Evolutionary conservation across 2,329 filamentous ascomycete genomes (phyloP), one percentile per base, ranked within the genome.

Genomic region (Seiridium cupressi): DNA sequence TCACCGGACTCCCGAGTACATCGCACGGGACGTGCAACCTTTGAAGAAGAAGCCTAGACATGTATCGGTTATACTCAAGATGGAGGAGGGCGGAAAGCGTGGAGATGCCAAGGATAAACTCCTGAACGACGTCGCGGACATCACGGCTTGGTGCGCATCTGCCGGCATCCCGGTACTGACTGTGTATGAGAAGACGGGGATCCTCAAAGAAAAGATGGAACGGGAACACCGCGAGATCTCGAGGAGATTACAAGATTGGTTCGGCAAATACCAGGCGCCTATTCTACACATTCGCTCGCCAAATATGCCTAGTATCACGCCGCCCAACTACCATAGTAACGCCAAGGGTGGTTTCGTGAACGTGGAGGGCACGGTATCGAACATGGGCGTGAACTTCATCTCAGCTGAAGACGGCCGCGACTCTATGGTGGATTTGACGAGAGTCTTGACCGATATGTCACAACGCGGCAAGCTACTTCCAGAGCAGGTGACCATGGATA

Each of bases 361-460:
- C 13, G 46, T 49, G 8, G 34, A 35, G 9, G 44, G 40, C 6
- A 44, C 40, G 13, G 54, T 57, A 64, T 74, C 79, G 69, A 74
- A 60, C 66, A 72, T 89, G 59, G 76, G 80, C 34, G 74, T 98
- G 18, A 85, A 97, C 60, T 85, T 99, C 44, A 85, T 99, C 55
- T 96, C 92, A 11, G 86, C 88, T 44, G 90, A 94, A 59, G 95
- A 99, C 68, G 94, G 95, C 54, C 87, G 94, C 58, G 92, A 96
- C 70, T 97, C 94, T 3, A 86, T 99, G 63, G 93, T 99, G 46
- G 95, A 99, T 74, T 84, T 99, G 51, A 99, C 95, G 47, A 92
- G 93, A 71, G 98, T 96, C 1, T 82, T 99, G 31, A 87, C 94
- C 5, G 92, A 97, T 71, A 98, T 99, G 95, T 91, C 92, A 5